A percentile compares a stretch with the other conserved stretches of the same genome.
These are phyloP conservation scores for Peronospora tabacina DNA, from an alignment of 352 stramenopile species.

Conservation along the genomic window DNA sequence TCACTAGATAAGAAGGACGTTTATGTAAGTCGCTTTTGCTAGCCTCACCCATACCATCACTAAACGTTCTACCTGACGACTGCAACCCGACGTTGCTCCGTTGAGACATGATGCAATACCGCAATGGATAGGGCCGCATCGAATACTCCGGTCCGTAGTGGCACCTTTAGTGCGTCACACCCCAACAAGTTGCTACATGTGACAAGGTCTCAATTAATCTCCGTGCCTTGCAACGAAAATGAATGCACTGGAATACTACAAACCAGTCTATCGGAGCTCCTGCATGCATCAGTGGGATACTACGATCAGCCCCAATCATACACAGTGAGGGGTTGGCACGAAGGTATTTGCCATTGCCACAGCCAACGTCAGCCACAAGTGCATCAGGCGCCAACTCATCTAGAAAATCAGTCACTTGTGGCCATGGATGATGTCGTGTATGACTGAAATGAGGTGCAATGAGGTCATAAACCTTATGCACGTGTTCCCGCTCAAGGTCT, in stretches of 20 bases:
- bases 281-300: conserved; percentile 57
- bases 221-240: not conserved
- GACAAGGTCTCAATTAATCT: conserved; percentile 4
- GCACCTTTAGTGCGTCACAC: conserved; percentile 59
- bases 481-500: conserved; percentile 65
- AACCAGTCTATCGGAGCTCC: conserved; percentile 37
- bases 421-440: conserved; percentile 76
- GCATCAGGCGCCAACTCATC: conserved; percentile 31
- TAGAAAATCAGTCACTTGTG: conserved; percentile 64
- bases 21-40: not conserved
- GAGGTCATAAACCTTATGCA: conserved; percentile 80
- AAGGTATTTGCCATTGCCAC: conserved; percentile 83
- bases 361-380: conserved; percentile 70
- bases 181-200: conserved; percentile 47
- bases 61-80: conserved; percentile 41
- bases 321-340: conserved; percentile 48
- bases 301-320: conserved; percentile 67
- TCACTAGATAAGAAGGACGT: conserved; percentile 31
- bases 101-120: conserved; percentile 82
- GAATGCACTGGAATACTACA: conserved; percentile 1
- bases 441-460: conserved; percentile 82
- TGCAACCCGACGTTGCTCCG: conserved; percentile 51
- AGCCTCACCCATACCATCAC: not conserved
- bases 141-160: conserved; percentile 47
- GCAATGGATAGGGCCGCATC: conserved; percentile 80